Base-by-base conservation (phyloP, 169 alveolate genomes). In the Eimeria praecox region DNA sequence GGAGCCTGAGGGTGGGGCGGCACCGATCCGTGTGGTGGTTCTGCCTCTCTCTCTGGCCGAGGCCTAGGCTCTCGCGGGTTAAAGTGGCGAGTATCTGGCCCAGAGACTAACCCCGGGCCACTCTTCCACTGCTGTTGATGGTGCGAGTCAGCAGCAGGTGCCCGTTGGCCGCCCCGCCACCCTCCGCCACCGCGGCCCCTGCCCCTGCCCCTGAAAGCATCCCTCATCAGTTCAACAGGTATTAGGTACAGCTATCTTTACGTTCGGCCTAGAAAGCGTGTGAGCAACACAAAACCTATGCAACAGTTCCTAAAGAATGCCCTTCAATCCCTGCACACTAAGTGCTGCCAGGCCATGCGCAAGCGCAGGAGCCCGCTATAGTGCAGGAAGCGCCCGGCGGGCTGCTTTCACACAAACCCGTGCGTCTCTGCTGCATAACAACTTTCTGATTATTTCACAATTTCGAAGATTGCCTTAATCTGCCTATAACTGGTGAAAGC, bases 21-120 rank as follows among this genome's bases (percentile, higher is more conserved):
- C 69, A 80, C 69, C 12, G 92, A 22, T 24, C 92, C 92, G 59
- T 85, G 77, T 18, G 92, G 92, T 46, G 92, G 92, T 46, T 85
- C 92, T 3, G 92, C 92, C 92, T 85, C 92, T 24, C 92, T n/a
- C 59, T 85, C 92, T 16, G 92, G 92, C 40, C 92, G 46, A 27
- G 77, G 80, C 44, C 92, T 77, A 56, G 92, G 78, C 92, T 85
- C 92, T 54, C 92, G 92, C 44, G 92, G 92, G 78, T 56, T 85
- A 59, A 56, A 85, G 92, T 85, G 92, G 54, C 92, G 92, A 12
- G 92, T 54, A 33, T 85, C 92, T 56, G 52, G 78, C 92, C 77
- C 92, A n/a, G 92, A 35, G 92, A 85, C 92, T 85, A 85, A 85
- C 92, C 92, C 92, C 33, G 44, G 78, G 92, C 92, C 92, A 85